Evolutionary conservation across 306 rosid species (phyloP).

Genomic region (Quercus glauca): DNA sequence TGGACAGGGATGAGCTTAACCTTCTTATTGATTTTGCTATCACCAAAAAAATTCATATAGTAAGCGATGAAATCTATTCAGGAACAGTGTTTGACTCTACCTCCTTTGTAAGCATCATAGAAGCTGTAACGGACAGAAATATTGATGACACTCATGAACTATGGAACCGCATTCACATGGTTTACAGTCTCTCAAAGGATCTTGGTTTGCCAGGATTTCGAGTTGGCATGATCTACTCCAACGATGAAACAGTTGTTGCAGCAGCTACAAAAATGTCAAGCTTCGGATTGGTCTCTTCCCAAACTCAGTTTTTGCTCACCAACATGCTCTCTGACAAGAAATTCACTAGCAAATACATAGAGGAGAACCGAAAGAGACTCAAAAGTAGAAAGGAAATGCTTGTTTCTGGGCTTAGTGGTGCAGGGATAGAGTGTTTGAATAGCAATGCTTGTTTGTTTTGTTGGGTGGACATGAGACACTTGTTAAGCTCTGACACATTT

Average conservation of each 20-base stretch:
- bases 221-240: constrained; percentile 80
- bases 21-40: constrained; percentile 49
- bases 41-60: constrained; percentile 44
- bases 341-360: constrained; percentile 42
- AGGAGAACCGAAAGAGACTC: constrained; percentile 42
- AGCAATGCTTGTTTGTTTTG: constrained; percentile 81
- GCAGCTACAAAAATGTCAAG: constrained; percentile 95
- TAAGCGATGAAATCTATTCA: constrained; percentile 84
- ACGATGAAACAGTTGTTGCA: constrained; percentile 39
- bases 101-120: constrained; percentile 44
- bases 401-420: constrained; percentile 44
- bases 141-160: neutral
- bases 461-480: constrained; percentile 84
- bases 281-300: constrained; percentile 75
- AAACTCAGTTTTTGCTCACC: constrained; percentile 64
- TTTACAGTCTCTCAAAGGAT: constrained; percentile 77
- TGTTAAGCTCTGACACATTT: constrained; percentile 40
- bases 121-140: constrained; percentile 29
- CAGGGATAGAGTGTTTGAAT: constrained; percentile 53
- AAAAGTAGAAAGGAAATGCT: constrained; percentile 44
- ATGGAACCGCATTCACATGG: constrained; percentile 47
- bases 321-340: constrained; percentile 45
- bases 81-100: constrained; percentile 64
- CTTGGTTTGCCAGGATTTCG: constrained; percentile 75
- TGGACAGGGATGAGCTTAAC: constrained; percentile 49